Evolutionary conservation across 139 green algal genomes (phyloP), one percentile per base, ranked within the genome.

Genomic region (Bryopsis sp.): DNA sequence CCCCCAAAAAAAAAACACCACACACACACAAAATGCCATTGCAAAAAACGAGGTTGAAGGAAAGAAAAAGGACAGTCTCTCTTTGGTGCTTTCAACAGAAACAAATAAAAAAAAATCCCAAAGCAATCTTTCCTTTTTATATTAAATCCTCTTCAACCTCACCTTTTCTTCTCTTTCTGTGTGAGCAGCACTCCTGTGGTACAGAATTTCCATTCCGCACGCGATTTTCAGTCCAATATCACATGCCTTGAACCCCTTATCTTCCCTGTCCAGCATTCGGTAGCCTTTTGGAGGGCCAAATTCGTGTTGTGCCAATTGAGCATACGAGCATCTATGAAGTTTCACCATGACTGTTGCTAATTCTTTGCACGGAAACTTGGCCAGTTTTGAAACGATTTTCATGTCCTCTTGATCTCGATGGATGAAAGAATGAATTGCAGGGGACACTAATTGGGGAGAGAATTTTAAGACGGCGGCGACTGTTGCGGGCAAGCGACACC

Each of bases 311-410:
- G 6, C 5, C 22, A 61, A 29, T 26, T 29, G 7, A 5, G 50
- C 50, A 28, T 61, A 61, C 6, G 50, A 61, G 50, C 50, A 61
- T 7, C 50, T 24, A 61, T 61, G 50, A 29, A 61, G 33, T 29
- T 29, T 19, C 7, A 61, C 50, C 50, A 61, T 61, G 50, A 24
- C 31, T 26, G 33, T 34, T 24, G 33, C 50, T 24, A 61, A 61
- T 8, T 61, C 50, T 26, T 36, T 26, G 15, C n/a, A 29, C 7
- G 22, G 50, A 26, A 61, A 61, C 6, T 33, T 24, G 8, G 22
- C 15, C 22, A 26, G 50, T 28, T 29, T 24, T 8, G 8, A 28
- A 8, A 61, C 31, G 7, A 26, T 26, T 36, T 61, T 24, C 50
- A 61, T 61, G 11, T 61, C 50, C 15, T 24, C 8, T 7, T 24